Base-by-base conservation (phyloP, 768 basidiomycete species). In the Lentinula detonsa region DNA sequence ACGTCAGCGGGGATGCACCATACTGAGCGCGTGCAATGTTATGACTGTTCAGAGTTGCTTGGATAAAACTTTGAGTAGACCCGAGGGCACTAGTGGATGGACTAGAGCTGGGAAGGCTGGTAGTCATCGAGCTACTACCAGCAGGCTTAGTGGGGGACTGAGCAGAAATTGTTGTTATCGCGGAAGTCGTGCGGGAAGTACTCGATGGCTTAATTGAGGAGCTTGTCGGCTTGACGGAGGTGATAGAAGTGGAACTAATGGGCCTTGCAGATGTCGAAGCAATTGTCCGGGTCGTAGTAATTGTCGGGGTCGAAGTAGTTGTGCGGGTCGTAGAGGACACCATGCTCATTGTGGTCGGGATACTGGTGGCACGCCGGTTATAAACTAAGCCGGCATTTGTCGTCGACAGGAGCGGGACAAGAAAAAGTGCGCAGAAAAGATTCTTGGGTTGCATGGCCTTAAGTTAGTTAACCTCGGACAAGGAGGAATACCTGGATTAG, bases 1-100 rank as follows among this genome's bases (percentile, higher is more conserved):
- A 71, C 7, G 66, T 67, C n/a, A 71, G 11, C 2, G 69, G 59
- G 1, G 43, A 34, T 9, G 70, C 70, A 21, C 67, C 66, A 59
- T 70, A 71, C 31, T 68, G 60, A 13, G 65, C 63, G 16, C 70
- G 64, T 21, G 62, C 45, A 9, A 35, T 33, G 52, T 70, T 70
- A 50, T 70, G 69, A 8, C 48, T 31, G 7, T 62, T 40, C n/a
- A 68, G 18, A 13, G 40, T 40, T 13, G 51, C 13, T n/a, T 34
- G 33, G 3, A 53, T 16, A 21, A 53, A 53, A 13, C 23, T 21
- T 8, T 10, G 8, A 2, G 46, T 10, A 6, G 46, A 1, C 2
- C 21, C 46, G 21, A 21, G 21, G 1, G 46, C 46, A 3, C 18
- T 23, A 18, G 8, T 23, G 8, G 18, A 9, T 23, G 6, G 7